A percentile compares a stretch with the other conserved stretches of the same genome.
These are phyloP conservation scores for Ascobolus immersus DNA, from an alignment of 495 filamentous ascomycete species.

Conservation along the genomic window DNA sequence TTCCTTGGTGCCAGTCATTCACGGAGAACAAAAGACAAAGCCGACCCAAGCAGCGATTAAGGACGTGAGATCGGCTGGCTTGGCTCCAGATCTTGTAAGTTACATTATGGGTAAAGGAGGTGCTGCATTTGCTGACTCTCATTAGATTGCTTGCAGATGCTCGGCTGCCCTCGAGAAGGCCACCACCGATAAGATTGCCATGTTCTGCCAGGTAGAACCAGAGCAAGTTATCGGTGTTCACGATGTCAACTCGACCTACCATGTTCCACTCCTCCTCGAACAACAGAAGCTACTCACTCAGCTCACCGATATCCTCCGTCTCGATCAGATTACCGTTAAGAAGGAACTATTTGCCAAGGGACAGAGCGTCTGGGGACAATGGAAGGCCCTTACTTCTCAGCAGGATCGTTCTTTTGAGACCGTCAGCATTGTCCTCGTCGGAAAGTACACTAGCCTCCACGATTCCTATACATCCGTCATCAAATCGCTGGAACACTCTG, in stretches of 20 bases:
- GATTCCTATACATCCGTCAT: conserved; percentile 64
- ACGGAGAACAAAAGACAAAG: conserved; percentile 89
- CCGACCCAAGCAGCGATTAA: conserved; percentile 79
- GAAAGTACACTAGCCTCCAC: conserved; percentile 63
- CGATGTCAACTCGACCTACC: conserved; percentile 68
- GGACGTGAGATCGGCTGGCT: conserved; percentile 44
- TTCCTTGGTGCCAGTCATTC: conserved; percentile 44
- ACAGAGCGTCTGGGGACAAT: conserved; percentile 39
- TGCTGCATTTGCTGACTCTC: conserved; percentile 2
- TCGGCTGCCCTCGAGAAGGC: conserved; percentile 38
- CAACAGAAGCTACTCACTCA: conserved; percentile 44
- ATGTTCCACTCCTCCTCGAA: conserved; percentile 72
- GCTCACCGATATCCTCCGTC: conserved; percentile 31
- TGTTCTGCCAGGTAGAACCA: conserved; percentile 54
- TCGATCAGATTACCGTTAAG: conserved; percentile 26
- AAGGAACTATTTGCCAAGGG: conserved; percentile 30
- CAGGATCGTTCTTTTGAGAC: conserved; percentile 35
- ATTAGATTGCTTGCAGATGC: conserved; percentile 73
- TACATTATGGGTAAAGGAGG: background rate
- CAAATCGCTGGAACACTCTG: conserved; percentile 70
- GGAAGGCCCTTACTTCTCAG: conserved; percentile 39
- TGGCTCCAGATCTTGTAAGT: conserved; percentile 57
- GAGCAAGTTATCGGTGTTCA: conserved; percentile 67
- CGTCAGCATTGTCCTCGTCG: conserved; percentile 67
- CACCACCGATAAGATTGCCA: conserved; percentile 74